Evolutionary conservation across 2,329 filamentous ascomycete genomes (phyloP), one percentile per base, ranked within the genome.

Genomic region (Elsinoe perseae): DNA sequence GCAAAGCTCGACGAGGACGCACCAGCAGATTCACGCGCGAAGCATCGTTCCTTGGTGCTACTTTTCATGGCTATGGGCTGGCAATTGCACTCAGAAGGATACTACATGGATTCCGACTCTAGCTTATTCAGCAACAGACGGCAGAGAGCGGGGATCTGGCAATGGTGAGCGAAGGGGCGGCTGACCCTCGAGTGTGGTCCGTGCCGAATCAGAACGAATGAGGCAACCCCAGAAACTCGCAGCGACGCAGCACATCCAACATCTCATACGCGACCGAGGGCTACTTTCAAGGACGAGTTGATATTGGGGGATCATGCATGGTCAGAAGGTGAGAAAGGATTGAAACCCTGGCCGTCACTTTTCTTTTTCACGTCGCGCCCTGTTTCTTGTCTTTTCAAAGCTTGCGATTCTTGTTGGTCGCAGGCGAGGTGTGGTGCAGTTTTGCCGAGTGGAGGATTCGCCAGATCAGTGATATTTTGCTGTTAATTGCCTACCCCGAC

Each of bases 361-460:
- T 44, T 18, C 18, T 50, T 50, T 50, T 50, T 27, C 21, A 18
- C 38, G 16, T 23, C 21, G 21, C 21, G 38, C 6, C 25, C 14
- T 18, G 25, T 18, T 18, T 30, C 27, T 36, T 52, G 30, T 16
- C 25, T 32, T 20, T 36, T 34, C 30, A 23, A 12, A 32, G 48
- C 30, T 38, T 25, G 40, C 40, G 38, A 42, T 21, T 20, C 10
- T 16, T 20, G n/a, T 20, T n/a, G 23, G 25, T 50, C 27, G 46
- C 46, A 28, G 18, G 21, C 46, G 48, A 14, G 12, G 28, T 14
- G 28, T 10, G 48, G 28, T 38, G 30, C 21, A 20, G 28, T 36
- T 52, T 36, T 52, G 48, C 48, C 48, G 48, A 52, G 48, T 23
- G 48, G 48, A 52, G 48, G 48, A 52, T 52, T 36, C 48, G 25